Percentiles rank a stretch among this genome's conserved stretches.
Conservation (phyloP, 139 green algal genomes). For the Asterochloris erici region DNA sequence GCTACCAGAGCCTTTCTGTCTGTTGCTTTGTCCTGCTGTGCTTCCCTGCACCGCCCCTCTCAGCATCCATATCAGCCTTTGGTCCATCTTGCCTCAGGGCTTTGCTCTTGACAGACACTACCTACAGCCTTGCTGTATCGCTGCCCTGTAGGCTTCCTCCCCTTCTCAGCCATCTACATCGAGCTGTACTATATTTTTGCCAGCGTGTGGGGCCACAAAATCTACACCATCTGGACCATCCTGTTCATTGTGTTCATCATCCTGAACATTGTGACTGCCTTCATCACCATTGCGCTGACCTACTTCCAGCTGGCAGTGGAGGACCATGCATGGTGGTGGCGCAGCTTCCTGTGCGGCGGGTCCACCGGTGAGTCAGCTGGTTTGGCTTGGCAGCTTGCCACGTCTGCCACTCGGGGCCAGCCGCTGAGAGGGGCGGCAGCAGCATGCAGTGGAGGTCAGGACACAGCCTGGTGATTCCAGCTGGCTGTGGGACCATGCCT, state of each 20-base stretch:
- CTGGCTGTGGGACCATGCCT: not conserved
- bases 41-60: not conserved
- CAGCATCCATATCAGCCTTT: not conserved
- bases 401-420: not conserved
- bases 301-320: slow-evolving; percentile 96
- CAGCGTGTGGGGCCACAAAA: slow-evolving; percentile 96
- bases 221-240: slow-evolving; percentile 94
- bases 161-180: slow-evolving; percentile 98
- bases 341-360: slow-evolving; percentile 91
- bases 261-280: slow-evolving; percentile 89
- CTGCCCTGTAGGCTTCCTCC: slow-evolving; percentile 70
- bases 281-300: slow-evolving; percentile 93
- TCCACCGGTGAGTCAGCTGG: slow-evolving; percentile 59
- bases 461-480: not conserved
- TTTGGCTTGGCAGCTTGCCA: not conserved
- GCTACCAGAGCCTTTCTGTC: not conserved
- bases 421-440: not conserved
- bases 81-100: not conserved
- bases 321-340: slow-evolving; percentile 96
- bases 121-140: not conserved
- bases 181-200: slow-evolving; percentile 98
- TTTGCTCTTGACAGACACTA: not conserved
- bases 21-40: not conserved
- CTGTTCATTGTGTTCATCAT: slow-evolving; percentile 95
- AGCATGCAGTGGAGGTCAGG: not conserved